Base-by-base conservation (phyloP, 495 filamentous ascomycete species). In the Penicillium flavigenum region DNA sequence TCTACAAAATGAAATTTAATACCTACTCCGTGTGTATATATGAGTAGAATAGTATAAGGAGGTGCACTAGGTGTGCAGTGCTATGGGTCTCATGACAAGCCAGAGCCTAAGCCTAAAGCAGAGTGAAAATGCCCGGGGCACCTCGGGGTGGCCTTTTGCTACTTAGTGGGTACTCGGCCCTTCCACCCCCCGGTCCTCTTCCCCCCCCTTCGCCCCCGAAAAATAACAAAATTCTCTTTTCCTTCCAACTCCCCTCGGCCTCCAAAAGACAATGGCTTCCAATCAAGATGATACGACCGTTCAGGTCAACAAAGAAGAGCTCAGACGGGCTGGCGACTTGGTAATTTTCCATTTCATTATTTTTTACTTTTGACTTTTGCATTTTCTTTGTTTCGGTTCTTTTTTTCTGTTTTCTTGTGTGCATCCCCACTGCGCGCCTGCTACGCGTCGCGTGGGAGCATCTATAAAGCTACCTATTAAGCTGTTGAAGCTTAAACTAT, bases 251-350 rank as follows among this genome's bases (percentile, higher is more conserved):
- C 51, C 19, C 11, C 36, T 44, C 59, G 42, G 38, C 48, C 43
- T 31, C 51, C 24, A 26, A 26, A 48, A 43, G 63, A 66, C 62
- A 55, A 78, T 70, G 74, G 61, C 62, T 58, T 47, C 67, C 58
- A 74, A 72, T 43, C 62, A 68, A 17, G 73, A 74, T 56, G 68
- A 53, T 2, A 27, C 65, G 63, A 69, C 66, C 38, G 66, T 78
- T 19, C 64, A 71, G 42, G 71, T 88, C 63, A 82, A 83, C 61
- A 65, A 86, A 39, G 79, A 86, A 41, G 82, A 86, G 60, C 86
- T 87, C 63, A 78, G 82, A 20, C 75, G 79, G 57, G 84, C 85
- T 46, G 78, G 86, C 48, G 86, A 89, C 69, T 76, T 75, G 55
- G 86, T 89, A 81, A 79, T 85, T 49, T 39, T 16, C 3, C 27